Evolutionary conservation across 2,329 filamentous ascomycete genomes (phyloP).

Genomic region (Ascochyta viciae-villosae): DNA sequence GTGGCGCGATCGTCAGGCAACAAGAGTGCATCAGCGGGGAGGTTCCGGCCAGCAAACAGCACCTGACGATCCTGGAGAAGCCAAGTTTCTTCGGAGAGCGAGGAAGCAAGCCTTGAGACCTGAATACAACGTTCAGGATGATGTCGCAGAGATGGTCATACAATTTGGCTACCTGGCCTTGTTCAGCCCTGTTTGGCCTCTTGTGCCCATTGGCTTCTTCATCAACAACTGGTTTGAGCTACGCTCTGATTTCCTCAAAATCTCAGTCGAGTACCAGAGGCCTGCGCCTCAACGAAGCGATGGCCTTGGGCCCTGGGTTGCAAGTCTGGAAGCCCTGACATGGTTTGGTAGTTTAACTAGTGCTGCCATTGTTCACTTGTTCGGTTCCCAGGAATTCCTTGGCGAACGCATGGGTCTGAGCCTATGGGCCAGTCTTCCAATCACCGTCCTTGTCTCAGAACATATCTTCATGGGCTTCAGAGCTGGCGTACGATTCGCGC

Average conservation of each 20-base stretch:
- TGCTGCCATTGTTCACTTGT: conserved; percentile 44
- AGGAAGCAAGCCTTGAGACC: conserved; percentile 39
- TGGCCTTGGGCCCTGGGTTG: conserved; percentile 44
- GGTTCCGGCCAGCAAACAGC: not conserved
- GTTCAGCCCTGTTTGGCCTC: conserved; percentile 46
- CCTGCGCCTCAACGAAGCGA: conserved; percentile 39
- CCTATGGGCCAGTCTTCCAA: conserved; percentile 38
- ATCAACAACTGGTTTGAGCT: conserved; percentile 49
- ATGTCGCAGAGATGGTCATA: conserved; percentile 46
- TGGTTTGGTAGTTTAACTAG: conserved; percentile 45
- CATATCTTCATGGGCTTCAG: conserved; percentile 44
- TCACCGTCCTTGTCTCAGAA: conserved; percentile 42
- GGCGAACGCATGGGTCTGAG: conserved; percentile 24
- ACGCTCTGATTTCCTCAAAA: conserved; percentile 45
- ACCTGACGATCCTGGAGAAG: conserved; percentile 38
- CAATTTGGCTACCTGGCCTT: conserved; percentile 47
- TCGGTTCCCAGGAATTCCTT: conserved; percentile 29
- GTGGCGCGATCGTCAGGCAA: conserved; percentile 38
- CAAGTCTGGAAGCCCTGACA: conserved; percentile 40
- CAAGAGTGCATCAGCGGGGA: conserved; percentile 5
- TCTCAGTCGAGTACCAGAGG: conserved; percentile 42
- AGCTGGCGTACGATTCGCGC: conserved; percentile 34
- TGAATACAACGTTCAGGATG: conserved; percentile 46
- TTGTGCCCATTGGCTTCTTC: conserved; percentile 45
- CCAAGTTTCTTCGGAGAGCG: conserved; percentile 37